phyloP scores from a whole-genome alignment of 1,284 basidiomycete genomes.

The Marasmius fiardii region DNA sequence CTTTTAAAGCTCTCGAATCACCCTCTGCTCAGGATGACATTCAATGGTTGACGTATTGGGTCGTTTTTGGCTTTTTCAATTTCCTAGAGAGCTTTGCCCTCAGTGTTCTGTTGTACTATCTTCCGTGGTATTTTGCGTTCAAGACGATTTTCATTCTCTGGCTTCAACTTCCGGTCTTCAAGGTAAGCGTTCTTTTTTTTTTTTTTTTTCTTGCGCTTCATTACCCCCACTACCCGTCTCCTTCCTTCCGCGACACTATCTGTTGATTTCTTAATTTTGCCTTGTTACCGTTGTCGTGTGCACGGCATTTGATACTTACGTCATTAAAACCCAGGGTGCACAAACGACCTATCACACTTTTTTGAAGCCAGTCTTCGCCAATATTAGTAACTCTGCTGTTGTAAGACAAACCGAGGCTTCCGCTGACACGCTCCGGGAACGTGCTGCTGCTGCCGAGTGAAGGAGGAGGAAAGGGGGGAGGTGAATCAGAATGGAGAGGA shows the following conservation, averaged over 20 bases:
- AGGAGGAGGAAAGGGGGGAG: not conserved
- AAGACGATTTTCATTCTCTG: conserved; percentile 88
- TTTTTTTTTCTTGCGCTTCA: no score
- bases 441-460: not conserved
- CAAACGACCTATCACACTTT: conserved; percentile 65
- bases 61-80: conserved; percentile 84
- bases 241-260: not conserved
- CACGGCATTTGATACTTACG: conserved; percentile 11
- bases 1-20: conserved; percentile 80
- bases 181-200: conserved; percentile 48
- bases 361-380: conserved; percentile 67
- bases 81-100: conserved; percentile 79
- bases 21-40: conserved; percentile 72
- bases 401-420: conserved; percentile 7
- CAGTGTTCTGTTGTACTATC: conserved; percentile 73
- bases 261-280: conserved; percentile 8
- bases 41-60: conserved; percentile 91
- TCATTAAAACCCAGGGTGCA: conserved; percentile 54
- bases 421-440: not conserved
- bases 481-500: not conserved
- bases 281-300: conserved; percentile 14
- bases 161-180: conserved; percentile 79
- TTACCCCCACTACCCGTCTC: not conserved
- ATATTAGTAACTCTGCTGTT: conserved; percentile 34
- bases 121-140: conserved; percentile 88